These are phyloP conservation scores for Spathaspora boniae DNA, from an alignment of 805 yeast species.

Conservation along the genomic window DNA sequence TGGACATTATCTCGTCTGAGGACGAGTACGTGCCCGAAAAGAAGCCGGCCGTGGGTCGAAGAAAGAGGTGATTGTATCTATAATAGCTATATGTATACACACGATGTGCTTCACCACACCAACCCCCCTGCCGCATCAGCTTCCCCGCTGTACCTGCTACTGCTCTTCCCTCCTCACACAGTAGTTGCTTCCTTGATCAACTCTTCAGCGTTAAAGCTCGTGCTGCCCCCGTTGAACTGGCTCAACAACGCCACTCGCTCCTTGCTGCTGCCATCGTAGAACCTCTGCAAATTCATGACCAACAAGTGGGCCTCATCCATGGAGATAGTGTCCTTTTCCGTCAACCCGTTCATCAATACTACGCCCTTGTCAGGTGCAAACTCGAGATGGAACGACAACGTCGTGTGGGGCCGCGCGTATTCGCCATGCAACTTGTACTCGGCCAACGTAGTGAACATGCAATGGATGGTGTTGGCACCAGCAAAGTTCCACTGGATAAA, in stretches of 20 bases:
- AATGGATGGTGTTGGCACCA: slow-evolving; percentile 79
- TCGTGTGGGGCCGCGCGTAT: slow-evolving; percentile 93
- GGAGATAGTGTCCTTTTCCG: slow-evolving; percentile 68
- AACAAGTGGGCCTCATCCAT: slow-evolving; percentile 76
- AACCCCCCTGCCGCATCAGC: too few relatives aligned
- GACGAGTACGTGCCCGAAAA: slow-evolving; percentile 1
- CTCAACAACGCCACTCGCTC: slow-evolving; percentile 54
- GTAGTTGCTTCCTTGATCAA: slow-evolving; percentile 74
- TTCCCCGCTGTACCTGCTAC: too few relatives aligned
- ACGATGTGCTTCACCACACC: too few relatives aligned
- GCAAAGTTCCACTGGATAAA: slow-evolving; percentile 92
- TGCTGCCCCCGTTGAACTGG: slow-evolving; percentile 68
- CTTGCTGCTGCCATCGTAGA: slow-evolving; percentile 64
- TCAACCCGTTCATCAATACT: slow-evolving; percentile 81
- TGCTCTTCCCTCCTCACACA: too few relatives aligned
- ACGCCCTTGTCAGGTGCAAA: slow-evolving; percentile 54
- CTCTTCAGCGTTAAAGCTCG: slow-evolving; percentile 60
- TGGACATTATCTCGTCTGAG: slow-evolving; percentile 5
- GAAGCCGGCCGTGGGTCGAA: too few relatives aligned
- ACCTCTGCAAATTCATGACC: slow-evolving; percentile 72
- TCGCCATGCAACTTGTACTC: slow-evolving; percentile 90
- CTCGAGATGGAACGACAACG: slow-evolving; percentile 83
- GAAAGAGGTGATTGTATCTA: too few relatives aligned
- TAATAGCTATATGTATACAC: too few relatives aligned
- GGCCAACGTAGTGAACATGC: slow-evolving; percentile 85